A percentile compares a stretch with the other conserved stretches of the same genome.
phyloP scores from a whole-genome alignment of 345 rosid genomes.

The Gossypioides kirkii region DNA sequence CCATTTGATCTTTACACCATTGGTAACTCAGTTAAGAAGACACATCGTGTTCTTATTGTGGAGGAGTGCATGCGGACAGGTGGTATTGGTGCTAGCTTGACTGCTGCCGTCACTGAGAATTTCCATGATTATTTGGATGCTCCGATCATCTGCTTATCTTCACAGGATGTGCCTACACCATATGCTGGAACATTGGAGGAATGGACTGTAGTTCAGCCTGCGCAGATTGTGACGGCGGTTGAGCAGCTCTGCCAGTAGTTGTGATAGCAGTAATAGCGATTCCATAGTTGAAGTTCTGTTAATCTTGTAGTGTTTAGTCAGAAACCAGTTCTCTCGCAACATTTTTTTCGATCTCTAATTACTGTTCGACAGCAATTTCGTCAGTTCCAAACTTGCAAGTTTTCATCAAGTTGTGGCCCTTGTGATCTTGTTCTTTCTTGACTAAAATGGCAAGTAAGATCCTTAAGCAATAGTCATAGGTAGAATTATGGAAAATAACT shows the following conservation, averaged over 20 bases:
- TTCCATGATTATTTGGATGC: conserved; percentile 91
- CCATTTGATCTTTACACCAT: conserved; percentile 84
- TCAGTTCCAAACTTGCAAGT: conserved; percentile 11
- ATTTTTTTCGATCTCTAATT: conserved; percentile 7
- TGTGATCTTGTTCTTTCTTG: background rate
- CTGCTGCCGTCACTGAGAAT: conserved; percentile 81
- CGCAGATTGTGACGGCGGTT: conserved; percentile 86
- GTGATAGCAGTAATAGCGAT: conserved; percentile 8
- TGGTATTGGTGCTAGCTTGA: conserved; percentile 91
- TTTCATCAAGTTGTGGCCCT: conserved; percentile 7
- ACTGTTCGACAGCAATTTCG: conserved; percentile 18
- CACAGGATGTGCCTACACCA: conserved; percentile 93
- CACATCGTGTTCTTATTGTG: conserved; percentile 80
- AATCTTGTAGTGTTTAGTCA: background rate
- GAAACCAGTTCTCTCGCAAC: background rate
- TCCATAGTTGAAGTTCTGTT: conserved; percentile 15
- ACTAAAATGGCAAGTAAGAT: conserved; percentile 8
- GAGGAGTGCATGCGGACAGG: conserved; percentile 98
- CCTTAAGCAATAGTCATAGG: conserved; percentile 2
- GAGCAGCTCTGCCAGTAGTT: conserved; percentile 82
- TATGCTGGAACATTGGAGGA: conserved; percentile 86
- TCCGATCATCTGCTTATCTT: conserved; percentile 81
- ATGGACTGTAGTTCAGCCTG: conserved; percentile 89
- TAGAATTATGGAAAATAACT: conserved; percentile 5
- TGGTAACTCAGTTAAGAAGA: conserved; percentile 88